Conservation (phyloP, 2,329 filamentous ascomycete genomes). For the Elsinoe arachidis region DNA sequence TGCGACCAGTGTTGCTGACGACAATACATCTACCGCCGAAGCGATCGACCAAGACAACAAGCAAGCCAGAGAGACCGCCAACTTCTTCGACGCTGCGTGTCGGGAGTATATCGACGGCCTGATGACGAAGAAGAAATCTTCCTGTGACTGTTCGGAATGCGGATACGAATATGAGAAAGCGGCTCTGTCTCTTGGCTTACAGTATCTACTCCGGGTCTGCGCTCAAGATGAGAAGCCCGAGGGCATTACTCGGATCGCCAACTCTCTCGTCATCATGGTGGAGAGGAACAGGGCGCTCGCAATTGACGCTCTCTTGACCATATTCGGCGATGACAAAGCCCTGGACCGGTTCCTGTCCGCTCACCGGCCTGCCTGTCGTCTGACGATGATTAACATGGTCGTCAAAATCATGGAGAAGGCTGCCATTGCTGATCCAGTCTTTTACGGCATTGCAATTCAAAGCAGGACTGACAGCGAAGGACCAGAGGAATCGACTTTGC, state of each 20-base stretch:
- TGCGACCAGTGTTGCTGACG: not conserved
- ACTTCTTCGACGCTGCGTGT: not conserved
- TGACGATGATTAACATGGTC: not conserved
- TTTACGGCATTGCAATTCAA: not conserved
- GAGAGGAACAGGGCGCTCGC: not conserved
- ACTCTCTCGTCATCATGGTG: not conserved
- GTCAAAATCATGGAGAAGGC: not conserved
- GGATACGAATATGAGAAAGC: not conserved
- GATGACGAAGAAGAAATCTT: not conserved
- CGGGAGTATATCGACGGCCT: not conserved
- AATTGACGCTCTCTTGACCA: not conserved
- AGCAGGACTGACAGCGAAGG: not conserved
- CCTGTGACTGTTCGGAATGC: not conserved
- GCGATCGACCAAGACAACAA: slow-evolving; percentile 6
- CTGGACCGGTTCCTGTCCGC: not conserved
- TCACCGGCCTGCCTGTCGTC: not conserved
- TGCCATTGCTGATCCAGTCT: not conserved
- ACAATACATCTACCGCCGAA: not conserved
- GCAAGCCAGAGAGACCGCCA: not conserved
- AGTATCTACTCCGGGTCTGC: not conserved
- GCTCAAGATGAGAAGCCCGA: not conserved
- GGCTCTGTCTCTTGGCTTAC: not conserved
- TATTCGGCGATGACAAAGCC: not conserved
- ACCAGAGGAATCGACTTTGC: not conserved
- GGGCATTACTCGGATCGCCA: not conserved